phyloP scores from a whole-genome alignment of 164 flowering plant genomes.

The Sextonia rubra region DNA sequence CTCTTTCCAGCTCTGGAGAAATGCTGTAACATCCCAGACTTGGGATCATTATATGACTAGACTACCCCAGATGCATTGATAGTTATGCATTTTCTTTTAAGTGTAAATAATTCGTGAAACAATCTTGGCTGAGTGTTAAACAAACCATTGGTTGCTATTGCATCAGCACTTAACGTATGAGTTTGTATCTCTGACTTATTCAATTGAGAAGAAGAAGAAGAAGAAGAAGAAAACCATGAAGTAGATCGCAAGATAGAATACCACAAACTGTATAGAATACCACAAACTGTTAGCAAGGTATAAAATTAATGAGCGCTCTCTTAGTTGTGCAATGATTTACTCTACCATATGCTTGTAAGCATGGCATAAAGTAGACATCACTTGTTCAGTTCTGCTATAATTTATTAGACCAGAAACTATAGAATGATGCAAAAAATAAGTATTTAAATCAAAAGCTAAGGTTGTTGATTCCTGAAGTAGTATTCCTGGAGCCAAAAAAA shows the following conservation, averaged over 20 bases:
- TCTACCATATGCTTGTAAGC: no score
- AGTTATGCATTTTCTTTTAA: not conserved
- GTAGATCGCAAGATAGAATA: no score
- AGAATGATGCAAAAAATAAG: not conserved
- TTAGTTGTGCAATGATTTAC: no score
- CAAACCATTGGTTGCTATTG: not conserved
- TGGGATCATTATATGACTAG: not conserved
- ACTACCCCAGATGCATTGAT: not conserved
- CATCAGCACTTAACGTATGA: not conserved
- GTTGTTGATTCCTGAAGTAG: not conserved
- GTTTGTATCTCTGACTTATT: no score
- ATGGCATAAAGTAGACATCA: no score
- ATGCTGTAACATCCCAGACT: not conserved
- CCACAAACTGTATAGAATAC: no score
- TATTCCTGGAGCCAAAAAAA: no score
- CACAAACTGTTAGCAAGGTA: no score
- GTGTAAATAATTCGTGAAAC: not conserved
- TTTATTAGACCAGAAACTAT: no score
- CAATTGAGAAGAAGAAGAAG: not conserved
- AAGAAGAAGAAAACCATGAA: not conserved
- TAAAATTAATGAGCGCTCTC: no score
- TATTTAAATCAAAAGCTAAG: not conserved
- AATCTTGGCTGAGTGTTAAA: not conserved
- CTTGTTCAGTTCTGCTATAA: no score
- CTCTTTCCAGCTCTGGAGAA: not conserved